Evolutionary conservation across 305 asterid species (phyloP), one percentile per base, ranked within the genome.

Genomic region (Fraxinus angustifolia): DNA sequence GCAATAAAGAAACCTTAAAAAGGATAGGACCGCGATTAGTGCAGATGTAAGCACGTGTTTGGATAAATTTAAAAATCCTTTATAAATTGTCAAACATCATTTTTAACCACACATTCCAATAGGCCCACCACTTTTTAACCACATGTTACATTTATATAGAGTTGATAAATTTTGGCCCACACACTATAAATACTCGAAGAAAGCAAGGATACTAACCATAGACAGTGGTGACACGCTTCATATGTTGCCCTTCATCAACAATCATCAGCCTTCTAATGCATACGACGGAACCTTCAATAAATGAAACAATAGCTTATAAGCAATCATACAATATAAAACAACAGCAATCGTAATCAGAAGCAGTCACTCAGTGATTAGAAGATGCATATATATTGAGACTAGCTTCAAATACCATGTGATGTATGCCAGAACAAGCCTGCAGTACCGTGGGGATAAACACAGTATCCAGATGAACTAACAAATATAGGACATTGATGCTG

Each of bases 241-340:
- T 21, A 17, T 3, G 30, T 68, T 12, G 73, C 80, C 84, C 79
- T 82, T 77, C 70, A 82, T 85, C 71, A 79, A 84, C 86, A 82
- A 76, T 72, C 82, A 40, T 89, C 86, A 89, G 81, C 91, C 89
- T 84, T 87, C 90, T 84, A 85, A 77, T 16, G 91, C 88, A 79
- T 78, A 83, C 53, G 91, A 82, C 19, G 85, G 96, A 76, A 90
- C 92, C 97, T 93, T 87, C 85, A 88, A 75, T 65, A 73, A 78
- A 80, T 77, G 79, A 83, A 58, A 6, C 73, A 77, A 10, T 35
- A 72, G 62, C 72, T 23, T 12, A 58, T 35, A 53, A 80, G 21
- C 21, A 73, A 58, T 17, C 71, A 30, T 12, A 75, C 31, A 33
- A 36, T 36, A 58, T 67, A 72, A n/a, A 50, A 34, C 45, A 81